A percentile compares a stretch with the other conserved stretches of the same genome.
Evolutionary conservation across 768 basidiomycete species (phyloP).

Genomic region (Calocera viscosa): DNA sequence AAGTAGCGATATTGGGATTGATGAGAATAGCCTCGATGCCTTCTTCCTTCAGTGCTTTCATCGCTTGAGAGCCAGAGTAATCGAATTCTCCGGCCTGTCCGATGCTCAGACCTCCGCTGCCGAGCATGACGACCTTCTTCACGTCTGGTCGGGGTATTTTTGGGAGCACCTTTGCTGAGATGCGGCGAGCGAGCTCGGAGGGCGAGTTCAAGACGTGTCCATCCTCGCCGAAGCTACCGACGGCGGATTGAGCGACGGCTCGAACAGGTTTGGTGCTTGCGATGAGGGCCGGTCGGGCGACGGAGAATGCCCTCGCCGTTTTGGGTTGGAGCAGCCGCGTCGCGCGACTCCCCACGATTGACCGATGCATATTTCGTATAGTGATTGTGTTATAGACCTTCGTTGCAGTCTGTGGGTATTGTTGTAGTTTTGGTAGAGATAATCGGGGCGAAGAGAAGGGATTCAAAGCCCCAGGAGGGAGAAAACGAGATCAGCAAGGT

Average conservation of each 20-base stretch:
- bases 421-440: neutral
- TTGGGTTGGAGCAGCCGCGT: neutral
- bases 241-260: constrained; percentile 18
- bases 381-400: neutral
- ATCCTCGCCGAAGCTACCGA: constrained; percentile 17
- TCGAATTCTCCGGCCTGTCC: constrained; percentile 99
- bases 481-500: constrained; percentile 2
- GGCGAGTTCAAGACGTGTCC: constrained; percentile 60
- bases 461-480: constrained; percentile 1
- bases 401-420: neutral
- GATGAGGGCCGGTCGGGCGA: constrained; percentile 3
- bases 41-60: constrained; percentile 93
- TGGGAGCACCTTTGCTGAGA: constrained; percentile 89
- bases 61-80: constrained; percentile 96
- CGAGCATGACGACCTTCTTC: constrained; percentile 89
- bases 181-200: constrained; percentile 82
- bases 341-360: neutral
- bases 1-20: constrained; percentile 98
- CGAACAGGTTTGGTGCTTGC: neutral
- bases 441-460: neutral
- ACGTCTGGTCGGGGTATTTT: constrained; percentile 84
- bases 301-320: neutral
- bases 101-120: constrained; percentile 89
- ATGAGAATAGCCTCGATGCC: constrained; percentile 89
- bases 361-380: neutral